Base-by-base conservation (phyloP, 345 rosid genomes). In the Eucalyptus pumila region DNA sequence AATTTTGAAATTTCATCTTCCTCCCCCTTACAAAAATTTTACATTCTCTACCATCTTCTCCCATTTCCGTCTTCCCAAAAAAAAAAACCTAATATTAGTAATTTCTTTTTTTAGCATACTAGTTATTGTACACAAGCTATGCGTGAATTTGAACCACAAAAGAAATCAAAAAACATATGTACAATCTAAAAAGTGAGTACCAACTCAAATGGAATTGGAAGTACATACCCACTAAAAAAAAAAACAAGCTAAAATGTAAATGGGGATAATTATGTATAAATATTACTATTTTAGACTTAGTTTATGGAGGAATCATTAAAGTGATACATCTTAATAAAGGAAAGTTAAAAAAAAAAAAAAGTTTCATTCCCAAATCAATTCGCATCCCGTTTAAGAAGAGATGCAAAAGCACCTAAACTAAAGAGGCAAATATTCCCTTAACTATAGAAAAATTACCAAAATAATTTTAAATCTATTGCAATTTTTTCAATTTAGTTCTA, bases 401-500 rank as follows among this genome's bases (percentile, higher is more conserved):
- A 52, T 52, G 56, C 56, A 52, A 52, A 45, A 52, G 56, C 67
- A 60, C 15, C 32, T 26, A 60, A 60, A 60, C 15, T 60, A 60
- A 60, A 27, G 67, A 60, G 67, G 56, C 24, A 1, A 52, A 52
- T 52, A 51, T 52, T 52, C 10, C 24, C 56, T 17, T 51, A 51
- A 51, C 23, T 51, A 52, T 3, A 1, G 4, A 24, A 52, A 52
- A 52, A 52, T 52, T 19, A 19, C 24, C 56, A 52, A 52, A 52
- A 52, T 0, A 2, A 0, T 52, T 52, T 52, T 7, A 17, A 52
- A 17, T 0, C 4, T 52, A 52, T 52, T 52, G 56, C 3, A 52
- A 7, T 17, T 19, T 52, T 52, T 52, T 52, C 1, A 52, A 19
- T 19, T 19, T 4, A 19, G 0, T 52, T 52, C 3, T 52, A 52